Conservation (phyloP, 176 grass and related monocot genomes). For the Themeda triandra region DNA sequence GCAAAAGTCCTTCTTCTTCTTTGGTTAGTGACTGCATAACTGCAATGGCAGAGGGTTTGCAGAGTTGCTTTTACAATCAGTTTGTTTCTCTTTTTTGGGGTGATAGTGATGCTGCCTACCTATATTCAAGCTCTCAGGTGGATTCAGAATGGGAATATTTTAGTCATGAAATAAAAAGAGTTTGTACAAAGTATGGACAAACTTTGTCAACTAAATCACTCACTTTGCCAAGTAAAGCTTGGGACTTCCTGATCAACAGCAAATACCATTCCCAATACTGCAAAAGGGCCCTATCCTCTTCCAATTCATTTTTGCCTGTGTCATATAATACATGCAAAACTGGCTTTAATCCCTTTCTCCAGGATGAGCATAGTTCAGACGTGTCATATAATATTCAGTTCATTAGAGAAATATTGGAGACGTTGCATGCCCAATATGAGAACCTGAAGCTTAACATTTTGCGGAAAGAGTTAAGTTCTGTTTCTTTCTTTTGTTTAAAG, state of each 20-base stretch:
- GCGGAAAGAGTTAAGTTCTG: slow-evolving; percentile 80
- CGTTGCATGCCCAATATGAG: slow-evolving; percentile 90
- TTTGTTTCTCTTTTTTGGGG: slow-evolving; percentile 89
- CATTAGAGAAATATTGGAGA: slow-evolving; percentile 66
- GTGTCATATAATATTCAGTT: slow-evolving; percentile 57
- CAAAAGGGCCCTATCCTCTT: slow-evolving; percentile 43
- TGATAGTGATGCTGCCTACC: slow-evolving; percentile 51
- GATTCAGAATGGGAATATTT: slow-evolving; percentile 95
- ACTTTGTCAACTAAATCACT: slow-evolving; percentile 35
- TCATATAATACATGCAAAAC: slow-evolving; percentile 27
- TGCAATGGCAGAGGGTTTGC: slow-evolving; percentile 79
- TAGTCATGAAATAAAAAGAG: slow-evolving; percentile 54
- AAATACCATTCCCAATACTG: slow-evolving; percentile 67
- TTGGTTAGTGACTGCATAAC: slow-evolving; percentile 89
- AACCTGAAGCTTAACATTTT: slow-evolving; percentile 88
- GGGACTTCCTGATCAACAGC: slow-evolving; percentile 83
- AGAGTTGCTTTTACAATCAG: slow-evolving; percentile 60
- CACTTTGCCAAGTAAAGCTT: slow-evolving; percentile 40
- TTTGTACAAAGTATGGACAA: slow-evolving; percentile 57
- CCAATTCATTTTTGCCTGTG: slow-evolving; percentile 39
- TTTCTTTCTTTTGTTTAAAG: slow-evolving; percentile 17
- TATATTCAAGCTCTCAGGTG: slow-evolving; percentile 44
- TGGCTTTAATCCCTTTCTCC: slow-evolving; percentile 23
- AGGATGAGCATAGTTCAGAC: slow-evolving; percentile 46
- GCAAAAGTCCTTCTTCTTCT: slow-evolving; percentile 68